A percentile compares a stretch with the other conserved stretches of the same genome.
These are phyloP conservation scores for Hymenoscyphus fructigenus DNA, from an alignment of 2,329 filamentous ascomycete genomes.

Conservation along the genomic window DNA sequence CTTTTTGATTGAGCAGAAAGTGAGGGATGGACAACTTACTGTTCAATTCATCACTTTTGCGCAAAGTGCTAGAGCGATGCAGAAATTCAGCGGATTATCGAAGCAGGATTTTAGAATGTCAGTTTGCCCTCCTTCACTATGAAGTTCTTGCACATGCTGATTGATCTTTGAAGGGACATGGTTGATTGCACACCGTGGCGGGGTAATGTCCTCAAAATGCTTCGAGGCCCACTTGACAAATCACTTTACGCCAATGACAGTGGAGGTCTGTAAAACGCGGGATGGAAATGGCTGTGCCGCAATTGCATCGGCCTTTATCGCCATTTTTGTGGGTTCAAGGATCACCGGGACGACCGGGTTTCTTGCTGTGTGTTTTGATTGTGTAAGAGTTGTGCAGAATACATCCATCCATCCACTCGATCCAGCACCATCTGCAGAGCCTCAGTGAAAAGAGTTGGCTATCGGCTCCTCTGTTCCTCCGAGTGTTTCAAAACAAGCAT, in stretches of 20 bases:
- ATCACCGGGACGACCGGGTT: background rate
- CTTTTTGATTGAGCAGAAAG: slow-evolving; percentile 8
- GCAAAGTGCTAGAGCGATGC: slow-evolving; percentile 11
- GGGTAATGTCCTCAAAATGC: slow-evolving; percentile 30
- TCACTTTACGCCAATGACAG: background rate
- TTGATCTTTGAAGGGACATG: slow-evolving; percentile 16
- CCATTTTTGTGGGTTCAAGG: background rate
- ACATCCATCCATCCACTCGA: background rate
- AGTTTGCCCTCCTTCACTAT: slow-evolving; percentile 11
- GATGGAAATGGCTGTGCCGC: background rate
- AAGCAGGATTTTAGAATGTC: slow-evolving; percentile 19
- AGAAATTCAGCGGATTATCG: slow-evolving; percentile 16
- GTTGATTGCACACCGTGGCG: slow-evolving; percentile 24
- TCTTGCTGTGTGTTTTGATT: background rate
- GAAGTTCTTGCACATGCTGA: background rate
- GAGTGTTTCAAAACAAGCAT: too few relatives aligned
- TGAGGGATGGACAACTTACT: slow-evolving; percentile 2
- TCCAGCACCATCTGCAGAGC: too few relatives aligned
- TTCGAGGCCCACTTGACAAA: slow-evolving; percentile 24
- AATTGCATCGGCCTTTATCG: background rate
- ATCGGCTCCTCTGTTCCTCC: too few relatives aligned
- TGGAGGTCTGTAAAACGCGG: background rate
- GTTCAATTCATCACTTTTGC: slow-evolving; percentile 26
- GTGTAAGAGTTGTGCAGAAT: background rate
- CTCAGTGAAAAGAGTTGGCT: too few relatives aligned